These are phyloP conservation scores for Eutrema japonicum DNA, from an alignment of 345 rosid genomes.

Conservation along the genomic window DNA sequence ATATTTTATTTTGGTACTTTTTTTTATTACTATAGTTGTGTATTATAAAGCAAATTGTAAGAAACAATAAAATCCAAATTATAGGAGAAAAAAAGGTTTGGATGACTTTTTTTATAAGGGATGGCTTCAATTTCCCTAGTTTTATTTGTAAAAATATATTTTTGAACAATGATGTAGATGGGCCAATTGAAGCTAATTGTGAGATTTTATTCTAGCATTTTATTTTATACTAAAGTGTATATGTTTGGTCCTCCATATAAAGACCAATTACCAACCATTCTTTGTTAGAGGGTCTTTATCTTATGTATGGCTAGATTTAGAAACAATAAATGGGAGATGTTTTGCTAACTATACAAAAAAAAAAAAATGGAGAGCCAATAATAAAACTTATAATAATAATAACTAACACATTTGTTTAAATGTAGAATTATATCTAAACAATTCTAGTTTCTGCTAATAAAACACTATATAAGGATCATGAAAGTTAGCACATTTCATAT, in stretches of 20 bases:
- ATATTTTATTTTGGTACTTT: neutral
- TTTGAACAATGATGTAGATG: constrained; percentile 30
- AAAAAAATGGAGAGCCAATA: neutral
- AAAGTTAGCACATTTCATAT: no score
- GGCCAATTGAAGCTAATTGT: constrained; percentile 18
- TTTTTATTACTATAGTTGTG: neutral
- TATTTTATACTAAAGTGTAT: neutral
- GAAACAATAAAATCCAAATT: constrained; percentile 15
- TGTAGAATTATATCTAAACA: no score
- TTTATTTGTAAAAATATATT: constrained; percentile 11
- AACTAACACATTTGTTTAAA: no score
- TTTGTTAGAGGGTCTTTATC: constrained; percentile 37
- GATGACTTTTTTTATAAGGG: constrained; percentile 18
- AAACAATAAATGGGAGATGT: neutral
- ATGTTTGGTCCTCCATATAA: constrained; percentile 32
- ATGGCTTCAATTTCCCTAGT: constrained; percentile 28
- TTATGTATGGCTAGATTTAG: constrained; percentile 28
- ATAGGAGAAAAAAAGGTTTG: neutral
- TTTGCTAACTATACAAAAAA: neutral
- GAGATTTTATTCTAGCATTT: constrained; percentile 30
- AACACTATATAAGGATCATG: no score
- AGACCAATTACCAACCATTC: constrained; percentile 37
- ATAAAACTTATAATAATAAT: neutral
- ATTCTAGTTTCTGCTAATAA: no score
- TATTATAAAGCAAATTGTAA: neutral